Evolutionary conservation across 352 stramenopile species (phyloP).

Genomic region (Lagenidium giganteum): DNA sequence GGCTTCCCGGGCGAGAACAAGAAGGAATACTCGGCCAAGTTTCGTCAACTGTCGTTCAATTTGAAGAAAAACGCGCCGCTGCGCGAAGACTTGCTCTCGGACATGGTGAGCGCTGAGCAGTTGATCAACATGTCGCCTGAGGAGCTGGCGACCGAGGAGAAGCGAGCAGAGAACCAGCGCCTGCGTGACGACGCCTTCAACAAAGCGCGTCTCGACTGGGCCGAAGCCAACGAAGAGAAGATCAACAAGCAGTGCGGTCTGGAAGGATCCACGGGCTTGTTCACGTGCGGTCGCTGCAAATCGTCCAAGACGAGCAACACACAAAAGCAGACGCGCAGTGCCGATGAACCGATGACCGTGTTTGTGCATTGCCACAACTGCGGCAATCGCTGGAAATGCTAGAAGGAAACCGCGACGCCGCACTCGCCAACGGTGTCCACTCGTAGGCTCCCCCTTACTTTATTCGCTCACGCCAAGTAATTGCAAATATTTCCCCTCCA

Average conservation of each 20-base stretch:
- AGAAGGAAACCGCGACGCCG: too few relatives aligned
- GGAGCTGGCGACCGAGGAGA: conserved; percentile 85
- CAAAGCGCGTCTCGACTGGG: conserved; percentile 84
- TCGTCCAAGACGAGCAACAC: conserved; percentile 95
- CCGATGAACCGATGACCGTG: conserved; percentile 98
- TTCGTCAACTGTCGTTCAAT: conserved; percentile 87
- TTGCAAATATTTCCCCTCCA: too few relatives aligned
- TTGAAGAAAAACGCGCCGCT: conserved; percentile 87
- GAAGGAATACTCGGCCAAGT: conserved; percentile 88
- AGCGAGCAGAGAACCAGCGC: conserved; percentile 80
- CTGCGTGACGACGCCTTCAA: conserved; percentile 81
- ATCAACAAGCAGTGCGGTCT: conserved; percentile 90
- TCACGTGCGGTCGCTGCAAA: conserved; percentile 93
- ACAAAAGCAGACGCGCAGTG: conserved; percentile 97
- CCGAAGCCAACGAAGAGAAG: conserved; percentile 87
- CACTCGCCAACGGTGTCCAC: too few relatives aligned
- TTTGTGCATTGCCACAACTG: conserved; percentile 97
- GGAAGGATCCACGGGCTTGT: conserved; percentile 71
- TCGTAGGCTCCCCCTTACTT: too few relatives aligned
- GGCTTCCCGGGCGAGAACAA: conserved; percentile 71
- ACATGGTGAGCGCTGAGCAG: conserved; percentile 64
- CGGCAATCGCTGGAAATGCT: conserved; percentile 94
- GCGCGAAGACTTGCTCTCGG: conserved; percentile 65
- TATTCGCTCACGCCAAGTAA: too few relatives aligned
- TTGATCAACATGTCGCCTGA: conserved; percentile 81